phyloP scores from a whole-genome alignment of 768 basidiomycete genomes.

The Termitomyces sp. region DNA sequence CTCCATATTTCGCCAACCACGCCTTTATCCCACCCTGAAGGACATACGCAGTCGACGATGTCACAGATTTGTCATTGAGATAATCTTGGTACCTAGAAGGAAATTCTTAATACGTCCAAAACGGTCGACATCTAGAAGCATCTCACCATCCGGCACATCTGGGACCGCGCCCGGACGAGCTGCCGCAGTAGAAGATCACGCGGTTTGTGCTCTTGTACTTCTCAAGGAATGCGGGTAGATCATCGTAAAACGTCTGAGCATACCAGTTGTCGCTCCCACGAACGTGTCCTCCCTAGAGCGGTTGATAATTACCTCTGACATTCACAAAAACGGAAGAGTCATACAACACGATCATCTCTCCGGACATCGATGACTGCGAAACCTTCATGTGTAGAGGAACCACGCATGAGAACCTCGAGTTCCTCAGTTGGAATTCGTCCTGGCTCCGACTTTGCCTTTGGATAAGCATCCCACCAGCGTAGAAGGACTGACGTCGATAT shows the following conservation, averaged over 20 bases:
- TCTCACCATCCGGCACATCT: conserved; percentile 51
- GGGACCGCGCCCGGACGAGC: conserved; percentile 46
- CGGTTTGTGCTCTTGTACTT: conserved; percentile 29
- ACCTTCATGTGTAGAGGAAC: conserved; percentile 4
- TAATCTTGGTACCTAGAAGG: conserved; percentile 44
- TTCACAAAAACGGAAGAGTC: conserved; percentile 3
- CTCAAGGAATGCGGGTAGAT: conserved; percentile 34
- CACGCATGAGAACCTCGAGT: conserved; percentile 28
- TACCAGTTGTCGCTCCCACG: conserved; percentile 41
- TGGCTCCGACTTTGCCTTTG: conserved; percentile 27
- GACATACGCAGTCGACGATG: conserved; percentile 31
- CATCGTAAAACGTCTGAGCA: conserved; percentile 46
- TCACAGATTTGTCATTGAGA: conserved; percentile 24
- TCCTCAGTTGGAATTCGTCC: conserved; percentile 27
- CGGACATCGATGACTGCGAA: conserved; percentile 48
- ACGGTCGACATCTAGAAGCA: not conserved
- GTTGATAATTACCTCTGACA: not conserved
- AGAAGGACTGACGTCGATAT: conserved; percentile 22
- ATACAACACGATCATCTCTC: conserved; percentile 37
- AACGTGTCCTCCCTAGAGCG: conserved; percentile 47
- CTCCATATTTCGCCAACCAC: conserved; percentile 31
- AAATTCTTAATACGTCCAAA: not conserved
- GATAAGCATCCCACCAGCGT: conserved; percentile 54
- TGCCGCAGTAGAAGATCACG: conserved; percentile 52
- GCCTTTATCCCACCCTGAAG: conserved; percentile 38